These are phyloP conservation scores for Pythium brassicae DNA, from an alignment of 352 stramenopile species.

Conservation along the genomic window DNA sequence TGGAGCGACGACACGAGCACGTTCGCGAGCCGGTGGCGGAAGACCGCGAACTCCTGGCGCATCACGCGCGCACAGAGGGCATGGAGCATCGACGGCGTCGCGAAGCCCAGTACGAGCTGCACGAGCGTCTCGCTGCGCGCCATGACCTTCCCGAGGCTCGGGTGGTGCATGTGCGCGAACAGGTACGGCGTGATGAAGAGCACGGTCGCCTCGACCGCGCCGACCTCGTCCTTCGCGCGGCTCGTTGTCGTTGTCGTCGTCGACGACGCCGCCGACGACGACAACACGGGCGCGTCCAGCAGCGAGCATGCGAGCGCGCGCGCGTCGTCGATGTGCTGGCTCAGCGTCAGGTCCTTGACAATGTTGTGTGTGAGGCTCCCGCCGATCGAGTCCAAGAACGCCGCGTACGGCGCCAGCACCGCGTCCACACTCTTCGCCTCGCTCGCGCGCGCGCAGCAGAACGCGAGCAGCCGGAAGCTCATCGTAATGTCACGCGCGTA, in stretches of 20 bases:
- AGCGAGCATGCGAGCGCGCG: slow-evolving; percentile 53
- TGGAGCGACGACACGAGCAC: slow-evolving; percentile 70
- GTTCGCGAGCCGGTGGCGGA: slow-evolving; percentile 64
- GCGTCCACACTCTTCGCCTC: slow-evolving; percentile 45
- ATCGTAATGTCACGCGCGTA: slow-evolving; percentile 67
- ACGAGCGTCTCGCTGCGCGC: slow-evolving; percentile 60
- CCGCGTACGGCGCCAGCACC: slow-evolving; percentile 56
- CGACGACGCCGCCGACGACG: no score
- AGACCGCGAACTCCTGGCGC: slow-evolving; percentile 73
- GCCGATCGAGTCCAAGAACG: slow-evolving; percentile 56
- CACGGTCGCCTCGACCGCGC: slow-evolving; percentile 52
- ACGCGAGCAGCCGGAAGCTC: slow-evolving; percentile 66
- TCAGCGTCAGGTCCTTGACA: slow-evolving; percentile 66
- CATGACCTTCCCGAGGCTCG: slow-evolving; percentile 56
- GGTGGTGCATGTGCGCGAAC: slow-evolving; percentile 61
- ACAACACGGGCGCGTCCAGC: slow-evolving; percentile 14
- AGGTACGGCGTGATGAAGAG: slow-evolving; percentile 65
- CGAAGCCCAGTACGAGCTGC: slow-evolving; percentile 57
- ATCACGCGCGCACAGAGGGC: slow-evolving; percentile 54
- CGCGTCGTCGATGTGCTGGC: slow-evolving; percentile 78
- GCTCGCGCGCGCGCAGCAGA: slow-evolving; percentile 58
- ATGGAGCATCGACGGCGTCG: slow-evolving; percentile 57
- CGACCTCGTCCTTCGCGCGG: slow-evolving; percentile 47
- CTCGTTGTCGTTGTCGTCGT: slow-evolving; percentile 21
- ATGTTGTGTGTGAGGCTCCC: slow-evolving; percentile 43